Evolutionary conservation across 331 rosid genomes (phyloP), one percentile per base, ranked within the genome.

Genomic region (Prunus yedoensis): DNA sequence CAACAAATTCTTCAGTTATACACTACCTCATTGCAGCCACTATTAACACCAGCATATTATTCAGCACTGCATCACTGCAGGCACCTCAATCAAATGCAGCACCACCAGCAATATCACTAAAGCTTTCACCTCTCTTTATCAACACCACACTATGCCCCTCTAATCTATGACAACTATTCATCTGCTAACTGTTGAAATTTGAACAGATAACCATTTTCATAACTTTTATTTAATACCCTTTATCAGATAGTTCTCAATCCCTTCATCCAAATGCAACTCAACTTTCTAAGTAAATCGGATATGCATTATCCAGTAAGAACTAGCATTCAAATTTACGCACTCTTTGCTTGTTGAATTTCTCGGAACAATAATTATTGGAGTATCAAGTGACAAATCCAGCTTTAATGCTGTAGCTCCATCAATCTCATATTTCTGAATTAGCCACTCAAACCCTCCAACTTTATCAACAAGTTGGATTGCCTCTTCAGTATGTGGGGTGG

Each of bases 391-490:
- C 70, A 94, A 96, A 78, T 94, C 99, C 77, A 94, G 88, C 84
- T 92, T 92, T 60, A 94, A 80, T 28, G 99, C 93, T 18, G 91
- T 53, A 78, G 99, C 96, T 75, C 99, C 99, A 74, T 94, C 99
- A 64, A 94, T 92, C 84, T 94, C 99, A 77, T 85, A 88, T 82
- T 94, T 94, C 88, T 92, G 91, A 83, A 94, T 92, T 75, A 94
- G 79, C 99, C 99, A 88, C 82, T 94, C 99, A 81, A 94, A 90
- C 68, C 90, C 99, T 66, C 99, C 97, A 74, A 94, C 99, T 85
- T 90, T 94, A 82, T 94, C 99, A 75, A 90, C 99, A 78, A 94
- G 97, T 83, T 92, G 83, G 68, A 91, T 87, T 61, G 97, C 99
- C 85, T 94, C 97, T 70, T 92, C 99, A 43, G 94, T 72, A 80